These are phyloP conservation scores for Clavispora fructus DNA, from an alignment of 805 yeast genomes.

Conservation along the genomic window DNA sequence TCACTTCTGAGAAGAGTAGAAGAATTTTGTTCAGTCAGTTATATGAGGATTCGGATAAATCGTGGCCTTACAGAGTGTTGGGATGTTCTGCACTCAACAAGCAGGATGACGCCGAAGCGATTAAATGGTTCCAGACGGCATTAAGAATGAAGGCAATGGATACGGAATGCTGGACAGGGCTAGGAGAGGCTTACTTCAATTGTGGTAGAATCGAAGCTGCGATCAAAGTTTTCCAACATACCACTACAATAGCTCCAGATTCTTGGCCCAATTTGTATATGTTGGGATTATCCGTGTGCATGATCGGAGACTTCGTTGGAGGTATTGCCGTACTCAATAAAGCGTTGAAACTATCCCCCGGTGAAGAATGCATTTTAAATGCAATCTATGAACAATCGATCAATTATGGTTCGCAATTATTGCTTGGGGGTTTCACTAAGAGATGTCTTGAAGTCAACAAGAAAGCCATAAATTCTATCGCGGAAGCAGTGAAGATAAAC, in stretches of 20 bases:
- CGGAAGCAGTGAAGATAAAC: constrained; percentile 31
- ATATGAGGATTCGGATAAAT: constrained; percentile 31
- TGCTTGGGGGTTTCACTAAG: constrained; percentile 59
- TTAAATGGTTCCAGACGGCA: constrained; percentile 85
- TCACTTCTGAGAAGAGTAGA: constrained; percentile 58
- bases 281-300: constrained; percentile 59
- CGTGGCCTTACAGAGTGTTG: constrained; percentile 88
- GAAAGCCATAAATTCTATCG: constrained; percentile 42
- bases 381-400: constrained; percentile 56
- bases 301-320: constrained; percentile 59
- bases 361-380: constrained; percentile 43
- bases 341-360: constrained; percentile 39
- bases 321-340: constrained; percentile 46
- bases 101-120: constrained; percentile 72
- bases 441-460: constrained; percentile 51
- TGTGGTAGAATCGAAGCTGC: constrained; percentile 89
- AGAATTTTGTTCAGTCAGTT: constrained; percentile 33
- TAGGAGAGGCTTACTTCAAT: constrained; percentile 91
- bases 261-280: constrained; percentile 64
- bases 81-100: constrained; percentile 73
- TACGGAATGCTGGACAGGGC: constrained; percentile 81
- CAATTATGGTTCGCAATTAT: constrained; percentile 47
- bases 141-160: constrained; percentile 65
- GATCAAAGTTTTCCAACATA: constrained; percentile 69
- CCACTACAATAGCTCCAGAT: constrained; percentile 46